Evolutionary conservation across 352 stramenopile genomes (phyloP), one percentile per base, ranked within the genome.

Genomic region (Pythium scleroteichum): DNA sequence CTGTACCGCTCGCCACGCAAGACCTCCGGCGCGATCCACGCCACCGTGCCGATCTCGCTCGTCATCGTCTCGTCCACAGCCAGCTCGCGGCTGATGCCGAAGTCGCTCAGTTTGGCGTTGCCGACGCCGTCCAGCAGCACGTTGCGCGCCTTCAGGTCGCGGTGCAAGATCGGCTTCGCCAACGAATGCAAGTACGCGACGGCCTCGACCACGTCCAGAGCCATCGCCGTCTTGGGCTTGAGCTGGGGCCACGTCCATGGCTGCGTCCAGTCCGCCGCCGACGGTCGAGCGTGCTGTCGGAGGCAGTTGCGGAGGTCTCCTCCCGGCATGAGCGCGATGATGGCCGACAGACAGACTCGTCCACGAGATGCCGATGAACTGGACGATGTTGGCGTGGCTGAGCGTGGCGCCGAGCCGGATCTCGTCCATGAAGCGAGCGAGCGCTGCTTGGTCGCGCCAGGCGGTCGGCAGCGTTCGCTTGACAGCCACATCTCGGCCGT

Each of bases 111-210:
- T 35, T 35, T 35, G 5, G 29, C 29, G 10, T 10, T 35, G 29
- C 41, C 3, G 1, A 10, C 16, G 4, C 24, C 6, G n/a, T 48
- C 41, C n/a, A 48, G 41, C 6, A 48, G 19, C 3, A 48, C 41
- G n/a, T 48, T 48, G 19, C 41, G 41, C 3, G 41, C 41, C 41
- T 48, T 48, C 41, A 47, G 41, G 23, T 47, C 41, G 41, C 41
- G 41, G 23, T 47, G 41, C 2, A 47, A 17, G 7, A 47, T 23
- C 41, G 41, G 41, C 14, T 7, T 20, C 16, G 14, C 17, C 10
- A 19, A 3, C 9, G 41, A 47, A 17, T 47, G 41, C 7, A 47
- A 23, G 41, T 47, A 47, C n/a, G 23, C 41, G 41, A 47, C 41
- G n/a, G 41, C 41, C 41, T 47, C 41, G n/a, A 23, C n/a, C 2